Base-by-base conservation (phyloP, 164 flowering plant genomes). In the Amborella trichopoda region DNA sequence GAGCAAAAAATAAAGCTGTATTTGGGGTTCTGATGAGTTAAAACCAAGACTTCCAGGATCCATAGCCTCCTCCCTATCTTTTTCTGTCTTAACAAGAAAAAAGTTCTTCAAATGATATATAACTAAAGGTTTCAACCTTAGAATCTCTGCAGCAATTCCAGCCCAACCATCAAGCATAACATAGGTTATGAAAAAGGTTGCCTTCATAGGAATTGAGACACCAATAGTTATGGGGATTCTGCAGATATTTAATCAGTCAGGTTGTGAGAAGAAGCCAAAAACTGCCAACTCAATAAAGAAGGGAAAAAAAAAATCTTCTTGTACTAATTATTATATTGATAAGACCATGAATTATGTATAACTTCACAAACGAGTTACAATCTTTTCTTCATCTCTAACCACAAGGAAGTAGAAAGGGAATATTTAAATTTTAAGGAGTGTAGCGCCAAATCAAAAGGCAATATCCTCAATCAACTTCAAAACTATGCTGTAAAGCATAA, bases 81-180 rank as follows among this genome's bases (percentile, higher is more conserved):
- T 72, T 54, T 83, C 97, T 4, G 94, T 90, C 73, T 79, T 83
- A 50, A 83, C 95, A 56, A 83, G 52, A 49, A 90, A 76, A 49
- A 75, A 67, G 46, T 82, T 81, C 53, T 79, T 83, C 40, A 86
- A 49, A 61, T 83, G 95, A 62, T 65, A 90, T 26, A 81, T 47
- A 23, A 86, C 65, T 67, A 90, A 55, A 0, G 95, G 94, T 46
- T 71, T 75, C 59, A 86, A 49, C 57, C 91, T 69, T 23, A 90
- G 56, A 56, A 90, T 73, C 66, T 90, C 97, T 23, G 75, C 95
- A 46, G 95, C 89, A 37, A 73, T 48, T 42, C 97, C 95, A 54
- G 95, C 94, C 97, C 95, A 89, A 28, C 97, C 97, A 64, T 89
- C 97, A 20, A 89, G 86, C 97, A 89, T 89, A 42, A 81, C 78